Conservation (phyloP, 805 yeast species). For the Suhomyces tanzawaensis region DNA sequence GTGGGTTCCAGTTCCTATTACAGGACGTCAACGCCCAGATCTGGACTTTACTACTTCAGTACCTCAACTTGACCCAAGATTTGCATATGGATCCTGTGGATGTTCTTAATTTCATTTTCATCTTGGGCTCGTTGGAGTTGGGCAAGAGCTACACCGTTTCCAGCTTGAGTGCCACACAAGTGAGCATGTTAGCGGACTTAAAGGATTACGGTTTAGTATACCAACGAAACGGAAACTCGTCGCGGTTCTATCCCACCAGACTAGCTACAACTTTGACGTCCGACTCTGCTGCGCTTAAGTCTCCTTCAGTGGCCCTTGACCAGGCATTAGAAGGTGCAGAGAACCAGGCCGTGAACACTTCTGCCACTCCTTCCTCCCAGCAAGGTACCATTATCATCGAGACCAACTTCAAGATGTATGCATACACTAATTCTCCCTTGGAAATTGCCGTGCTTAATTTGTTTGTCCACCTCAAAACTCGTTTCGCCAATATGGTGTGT, state of each 20-base stretch:
- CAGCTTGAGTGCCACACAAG: conserved; percentile 74
- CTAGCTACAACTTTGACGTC: conserved; percentile 87
- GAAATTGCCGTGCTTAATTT: conserved; percentile 90
- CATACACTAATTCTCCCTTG: conserved; percentile 89
- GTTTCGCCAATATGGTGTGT: conserved; percentile 89
- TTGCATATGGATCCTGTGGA: conserved; percentile 94
- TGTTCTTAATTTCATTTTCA: conserved; percentile 87
- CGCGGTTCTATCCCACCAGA: conserved; percentile 84
- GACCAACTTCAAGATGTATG: conserved; percentile 89
- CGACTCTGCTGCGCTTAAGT: conserved; percentile 66
- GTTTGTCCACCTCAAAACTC: conserved; percentile 78
- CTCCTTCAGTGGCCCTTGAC: conserved; percentile 75
- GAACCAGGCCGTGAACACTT: conserved; percentile 3
- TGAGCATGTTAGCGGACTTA: conserved; percentile 82
- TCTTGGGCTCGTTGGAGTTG: conserved; percentile 87
- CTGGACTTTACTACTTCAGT: conserved; percentile 88
- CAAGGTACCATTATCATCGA: conserved; percentile 82
- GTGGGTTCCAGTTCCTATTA: conserved; percentile 89
- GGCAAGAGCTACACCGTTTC: conserved; percentile 80
- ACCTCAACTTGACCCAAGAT: conserved; percentile 78
- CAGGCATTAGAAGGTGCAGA: conserved; percentile 47
- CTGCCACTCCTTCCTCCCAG: conserved; percentile 14
- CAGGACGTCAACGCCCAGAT: conserved; percentile 94
- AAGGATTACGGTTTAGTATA: conserved; percentile 90
- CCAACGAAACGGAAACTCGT: conserved; percentile 49